A percentile compares a stretch with the other conserved stretches of the same genome.
These are phyloP conservation scores for Pichia cabralensis DNA, from an alignment of 805 yeast genomes.

Conservation along the genomic window DNA sequence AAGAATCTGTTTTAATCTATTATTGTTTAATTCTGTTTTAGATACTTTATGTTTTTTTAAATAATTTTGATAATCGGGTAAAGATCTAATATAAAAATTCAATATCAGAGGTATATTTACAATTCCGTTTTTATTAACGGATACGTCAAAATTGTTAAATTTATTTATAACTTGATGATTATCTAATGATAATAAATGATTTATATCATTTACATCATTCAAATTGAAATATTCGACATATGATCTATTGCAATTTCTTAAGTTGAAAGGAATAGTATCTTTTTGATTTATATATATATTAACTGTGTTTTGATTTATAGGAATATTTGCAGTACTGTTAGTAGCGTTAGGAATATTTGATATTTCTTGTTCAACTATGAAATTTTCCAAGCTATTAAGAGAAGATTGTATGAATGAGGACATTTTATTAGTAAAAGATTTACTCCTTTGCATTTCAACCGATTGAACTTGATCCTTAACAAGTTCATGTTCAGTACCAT, in stretches of 20 bases:
- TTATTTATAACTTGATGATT: too few species aligned
- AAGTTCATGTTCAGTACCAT: too few species aligned
- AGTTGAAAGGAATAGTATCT: not conserved
- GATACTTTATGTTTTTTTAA: not conserved
- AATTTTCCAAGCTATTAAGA: conserved; percentile 3
- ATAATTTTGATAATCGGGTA: conserved; percentile 3
- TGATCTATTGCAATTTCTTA: not conserved
- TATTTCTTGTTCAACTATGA: conserved; percentile 4
- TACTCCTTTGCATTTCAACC: too few species aligned
- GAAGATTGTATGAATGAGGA: conserved; percentile 5
- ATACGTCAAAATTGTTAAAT: not conserved
- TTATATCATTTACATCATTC: not conserved
- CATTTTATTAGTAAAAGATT: conserved; percentile 2
- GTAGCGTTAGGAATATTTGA: not conserved
- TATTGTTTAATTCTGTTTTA: not conserved
- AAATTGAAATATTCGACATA: conserved; percentile 6
- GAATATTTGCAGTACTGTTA: too few species aligned
- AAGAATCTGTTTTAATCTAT: not conserved
- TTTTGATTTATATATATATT: not conserved
- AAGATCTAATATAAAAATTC: conserved; percentile 5
- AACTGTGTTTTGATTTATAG: too few species aligned
- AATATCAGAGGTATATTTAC: conserved; percentile 2
- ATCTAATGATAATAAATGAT: not conserved
- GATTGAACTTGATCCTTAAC: too few species aligned
- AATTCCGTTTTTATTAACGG: not conserved